Base-by-base conservation (phyloP, 202 grass and related monocot species). In the Bolboschoenoplectus hybrid region DNA sequence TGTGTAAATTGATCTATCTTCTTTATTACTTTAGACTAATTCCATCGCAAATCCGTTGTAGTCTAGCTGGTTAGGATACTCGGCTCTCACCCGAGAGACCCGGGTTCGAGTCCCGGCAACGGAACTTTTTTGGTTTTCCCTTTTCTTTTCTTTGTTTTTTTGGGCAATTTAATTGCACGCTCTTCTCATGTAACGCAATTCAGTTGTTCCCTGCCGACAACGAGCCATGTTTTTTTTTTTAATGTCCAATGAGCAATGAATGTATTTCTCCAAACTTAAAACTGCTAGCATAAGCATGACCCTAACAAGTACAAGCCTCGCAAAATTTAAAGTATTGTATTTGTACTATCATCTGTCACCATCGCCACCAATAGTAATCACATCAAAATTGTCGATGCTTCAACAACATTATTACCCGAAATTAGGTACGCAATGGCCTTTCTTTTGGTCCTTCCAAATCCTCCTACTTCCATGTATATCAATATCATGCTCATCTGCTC, bases 31-130 rank as follows among this genome's bases (percentile, higher is more conserved):
- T 0, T 56, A 56, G 0, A 3, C 2, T 63, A 19, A 20, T 0
- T 0, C n/a, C 52, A 55, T 0, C 26, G 60, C 3, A 41, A 70
- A 56, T 93, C 90, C 88, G 87, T 92, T 90, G 90, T 94, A 94
- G 91, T 97, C 90, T 94, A 94, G 94, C 46, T 94, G 90, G 91
- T 94, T 89, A 93, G 91, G 90, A 93, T 97, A 88, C 91, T 97
- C 90, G 88, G 85, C 92, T 97, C 94, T 94, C 91, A 94, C 85
- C 91, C 91, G 87, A 97, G 88, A 91, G 89, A 94, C 92, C 91
- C 91, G 95, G 91, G 92, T 94, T 94, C 86, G 32, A 90, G 85
- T 94, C 92, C 92, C 88, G 90, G 86, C 89, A 94, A 92, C 89
- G 86, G 90, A 94, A 97, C 0, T 34, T 20, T 53, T 89, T 85